Evolutionary conservation across 805 yeast species (phyloP), one percentile per base, ranked within the genome.

Genomic region (Metschnikowia reukaufii): DNA sequence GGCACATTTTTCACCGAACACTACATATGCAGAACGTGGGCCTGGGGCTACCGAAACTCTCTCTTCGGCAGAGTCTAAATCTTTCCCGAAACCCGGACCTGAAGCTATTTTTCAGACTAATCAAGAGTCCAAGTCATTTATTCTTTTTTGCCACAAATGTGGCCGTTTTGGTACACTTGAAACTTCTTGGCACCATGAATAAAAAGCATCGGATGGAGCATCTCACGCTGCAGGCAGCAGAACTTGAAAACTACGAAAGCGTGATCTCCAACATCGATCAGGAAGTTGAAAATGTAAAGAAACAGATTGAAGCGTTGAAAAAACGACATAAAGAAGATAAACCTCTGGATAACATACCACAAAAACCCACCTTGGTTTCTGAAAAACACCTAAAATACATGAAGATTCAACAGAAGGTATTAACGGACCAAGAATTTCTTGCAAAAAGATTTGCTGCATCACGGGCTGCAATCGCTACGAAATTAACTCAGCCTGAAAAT

Each of bases 111-210:
- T 17, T 53, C 12, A 44, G 41, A 27, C 49, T 51, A 16, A 45
- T 55, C 20, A 49, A 48, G 10, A 55, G 55, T 36, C 57, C 58
- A 9, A 42, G 57, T 16, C 58, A 53, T 29, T 39, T 55, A 12
- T 39, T 52, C n/a, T 55, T 55, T 34, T 35, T 55, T 29, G 57
- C 54, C 13, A 45, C 58, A 2, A 55, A 55, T 25, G 54, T 55
- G 20, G 55, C 57, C 10, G 42, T 55, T 27, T 44, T 55, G 12
- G 44, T 51, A 12, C 58, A 55, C 34, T 44, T 55, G 16, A 54
- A 45, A 47, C 40, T 42, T 12, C 36, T 48, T 40, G 45, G 51
- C 36, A 49, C 57, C n/a, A 31, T 27, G 20, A 44, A 44, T 18
- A 39, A 38, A 16, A 23, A 44, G 12, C 45, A 50, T 32, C 18